Base-by-base conservation (phyloP, 768 basidiomycete species). In the Rhizopogon vulgaris region DNA sequence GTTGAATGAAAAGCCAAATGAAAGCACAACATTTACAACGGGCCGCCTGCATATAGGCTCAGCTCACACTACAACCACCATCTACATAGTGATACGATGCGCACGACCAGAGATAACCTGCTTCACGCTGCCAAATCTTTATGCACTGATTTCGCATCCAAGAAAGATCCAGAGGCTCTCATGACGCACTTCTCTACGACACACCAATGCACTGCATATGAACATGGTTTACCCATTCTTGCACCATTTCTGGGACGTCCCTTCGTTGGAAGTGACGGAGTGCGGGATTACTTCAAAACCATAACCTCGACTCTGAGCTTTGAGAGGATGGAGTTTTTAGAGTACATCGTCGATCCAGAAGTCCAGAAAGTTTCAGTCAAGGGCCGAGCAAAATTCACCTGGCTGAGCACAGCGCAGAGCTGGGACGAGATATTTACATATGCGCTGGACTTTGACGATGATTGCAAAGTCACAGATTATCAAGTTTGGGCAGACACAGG, bases 401-500 rank as follows among this genome's bases (percentile, higher is more conserved):
- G 84, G 84, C 62, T 59, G 51, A 66, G 70, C 54, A 79, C 78
- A 4, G 59, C 63, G 40, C 70, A 84, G 60, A 72, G 71, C 43
- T 85, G 84, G 84, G 66, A 79, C 25, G 84, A 85, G 69, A 73
- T 70, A 14, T 86, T 85, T 58, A 66, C 71, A 8, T 84, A 84
- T 57, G 70, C 77, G 15, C 63, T 85, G 55, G 79, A 80, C 61
- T 84, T 84, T 60, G 83, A 84, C 50, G 71, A 78, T 22, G 73
- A 75, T 27, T 60, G 66, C 50, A 84, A 78, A 64, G 69, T 86
- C n/a, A 69, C 69, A 22, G 69, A 73, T 39, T 84, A 83, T 71
- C 78, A 85, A 59, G 74, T 85, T 2, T 86, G 84, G 83, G 81
- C 80, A 10, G 84, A 86, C 63, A 79, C 83, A 6, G 83, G 82